Conservation (phyloP, 345 rosid species). For the Eucalyptus tenuipes region DNA sequence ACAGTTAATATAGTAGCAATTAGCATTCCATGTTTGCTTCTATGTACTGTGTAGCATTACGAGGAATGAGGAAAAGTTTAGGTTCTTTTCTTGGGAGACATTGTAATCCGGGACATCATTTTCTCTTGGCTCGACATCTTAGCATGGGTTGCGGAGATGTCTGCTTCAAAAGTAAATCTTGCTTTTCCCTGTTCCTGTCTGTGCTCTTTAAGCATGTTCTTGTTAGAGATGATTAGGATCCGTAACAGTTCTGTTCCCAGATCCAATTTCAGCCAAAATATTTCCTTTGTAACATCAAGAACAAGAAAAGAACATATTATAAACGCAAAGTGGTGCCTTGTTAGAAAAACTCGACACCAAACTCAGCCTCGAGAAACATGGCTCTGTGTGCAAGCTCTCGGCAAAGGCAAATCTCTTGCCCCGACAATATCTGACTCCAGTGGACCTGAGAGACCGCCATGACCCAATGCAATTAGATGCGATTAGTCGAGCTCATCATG, state of each 20-base stretch:
- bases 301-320: not conserved
- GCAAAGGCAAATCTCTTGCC: not conserved
- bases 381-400: not conserved
- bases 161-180: not conserved
- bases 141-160: not conserved
- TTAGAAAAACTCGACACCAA: not conserved
- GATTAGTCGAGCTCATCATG: not conserved
- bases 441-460: not conserved
- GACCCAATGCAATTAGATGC: not conserved
- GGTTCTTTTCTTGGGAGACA: not conserved
- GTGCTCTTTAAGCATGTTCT: not conserved
- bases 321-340: not conserved
- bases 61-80: not conserved
- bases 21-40: not conserved
- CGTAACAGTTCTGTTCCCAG: not conserved
- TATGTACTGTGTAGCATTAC: not conserved
- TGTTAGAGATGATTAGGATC: not conserved
- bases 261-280: not conserved
- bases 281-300: not conserved
- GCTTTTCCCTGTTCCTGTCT: not conserved
- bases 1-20: not conserved
- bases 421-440: not conserved
- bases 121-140: not conserved
- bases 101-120: not conserved
- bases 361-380: not conserved